Percentiles rank a stretch among this genome's conserved stretches.
These are phyloP conservation scores for Amaranthus palmeri DNA, from an alignment of 148 eudicot species.

Conservation along the genomic window DNA sequence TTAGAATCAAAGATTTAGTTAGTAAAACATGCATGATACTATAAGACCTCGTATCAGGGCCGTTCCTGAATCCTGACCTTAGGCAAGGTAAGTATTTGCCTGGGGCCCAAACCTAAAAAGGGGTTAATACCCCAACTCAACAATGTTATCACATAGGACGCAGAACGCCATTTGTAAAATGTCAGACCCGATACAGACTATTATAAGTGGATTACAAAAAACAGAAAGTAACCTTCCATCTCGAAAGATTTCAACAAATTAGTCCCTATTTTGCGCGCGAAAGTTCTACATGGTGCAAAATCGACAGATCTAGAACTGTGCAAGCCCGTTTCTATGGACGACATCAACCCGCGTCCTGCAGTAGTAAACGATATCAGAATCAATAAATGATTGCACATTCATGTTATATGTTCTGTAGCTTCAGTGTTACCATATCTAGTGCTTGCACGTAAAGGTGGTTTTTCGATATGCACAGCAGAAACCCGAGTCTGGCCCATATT, in stretches of 20 bases:
- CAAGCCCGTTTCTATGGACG: conserved; percentile 21
- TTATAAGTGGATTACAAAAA: background rate
- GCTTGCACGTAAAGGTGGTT: conserved; percentile 13
- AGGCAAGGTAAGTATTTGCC: no score
- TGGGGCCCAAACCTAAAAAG: no score
- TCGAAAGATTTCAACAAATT: conserved; percentile 9
- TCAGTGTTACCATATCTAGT: conserved; percentile 13
- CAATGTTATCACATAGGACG: no score
- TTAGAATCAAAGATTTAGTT: background rate
- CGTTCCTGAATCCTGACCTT: no score
- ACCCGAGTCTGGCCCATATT: conserved; percentile 18
- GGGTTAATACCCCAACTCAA: no score
- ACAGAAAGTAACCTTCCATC: conserved; percentile 9
- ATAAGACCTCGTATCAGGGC: background rate
- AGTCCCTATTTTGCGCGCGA: background rate
- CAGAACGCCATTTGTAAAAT: no score
- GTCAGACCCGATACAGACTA: no score
- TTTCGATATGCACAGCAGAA: conserved; percentile 19
- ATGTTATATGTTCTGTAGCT: conserved; percentile 20
- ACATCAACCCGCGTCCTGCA: conserved; percentile 24
- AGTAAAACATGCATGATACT: background rate
- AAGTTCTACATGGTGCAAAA: conserved; percentile 13
- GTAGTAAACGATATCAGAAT: background rate
- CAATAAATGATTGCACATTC: background rate
- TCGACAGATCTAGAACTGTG: conserved; percentile 14